phyloP scores from a whole-genome alignment of 768 basidiomycete genomes.

The Boletus sp. region DNA sequence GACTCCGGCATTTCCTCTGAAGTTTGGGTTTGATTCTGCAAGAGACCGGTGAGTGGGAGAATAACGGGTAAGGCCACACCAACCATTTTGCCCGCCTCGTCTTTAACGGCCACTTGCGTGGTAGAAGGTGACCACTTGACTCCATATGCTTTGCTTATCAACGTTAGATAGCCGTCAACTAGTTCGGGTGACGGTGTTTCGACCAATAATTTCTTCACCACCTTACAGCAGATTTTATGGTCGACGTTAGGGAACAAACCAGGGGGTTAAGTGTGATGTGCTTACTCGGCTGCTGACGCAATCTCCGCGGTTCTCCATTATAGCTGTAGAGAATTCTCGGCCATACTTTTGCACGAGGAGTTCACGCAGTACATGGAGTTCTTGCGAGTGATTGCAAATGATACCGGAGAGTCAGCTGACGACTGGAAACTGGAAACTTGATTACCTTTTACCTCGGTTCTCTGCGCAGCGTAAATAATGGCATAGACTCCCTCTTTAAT shows the following conservation, averaged over 20 bases:
- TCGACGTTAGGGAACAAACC: background rate
- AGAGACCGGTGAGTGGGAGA: constrained; percentile 1
- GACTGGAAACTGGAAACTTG: background rate
- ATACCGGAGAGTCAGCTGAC: constrained; percentile 2
- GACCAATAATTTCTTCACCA: constrained; percentile 69
- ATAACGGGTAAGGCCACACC: constrained; percentile 8
- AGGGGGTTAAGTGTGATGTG: background rate
- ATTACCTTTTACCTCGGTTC: constrained; percentile 86
- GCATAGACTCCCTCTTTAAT: constrained; percentile 83
- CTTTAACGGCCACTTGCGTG: constrained; percentile 26
- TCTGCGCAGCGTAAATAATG: constrained; percentile 87
- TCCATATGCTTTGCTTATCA: constrained; percentile 88
- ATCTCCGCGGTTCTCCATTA: constrained; percentile 80
- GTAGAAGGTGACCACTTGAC: constrained; percentile 59
- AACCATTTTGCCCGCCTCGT: constrained; percentile 41
- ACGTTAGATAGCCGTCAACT: constrained; percentile 83
- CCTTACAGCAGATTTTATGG: constrained; percentile 39
- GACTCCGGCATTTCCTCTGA: constrained; percentile 12
- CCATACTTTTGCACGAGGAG: constrained; percentile 96
- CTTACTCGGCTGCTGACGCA: constrained; percentile 84
- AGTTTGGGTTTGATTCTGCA: constrained; percentile 9
- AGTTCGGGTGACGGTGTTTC: constrained; percentile 70
- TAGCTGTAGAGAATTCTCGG: constrained; percentile 80
- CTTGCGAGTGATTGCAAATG: constrained; percentile 37
- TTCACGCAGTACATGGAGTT: constrained; percentile 88